Conservation (phyloP, 169 alveolate species). For the Plasmodium blacklocki region DNA sequence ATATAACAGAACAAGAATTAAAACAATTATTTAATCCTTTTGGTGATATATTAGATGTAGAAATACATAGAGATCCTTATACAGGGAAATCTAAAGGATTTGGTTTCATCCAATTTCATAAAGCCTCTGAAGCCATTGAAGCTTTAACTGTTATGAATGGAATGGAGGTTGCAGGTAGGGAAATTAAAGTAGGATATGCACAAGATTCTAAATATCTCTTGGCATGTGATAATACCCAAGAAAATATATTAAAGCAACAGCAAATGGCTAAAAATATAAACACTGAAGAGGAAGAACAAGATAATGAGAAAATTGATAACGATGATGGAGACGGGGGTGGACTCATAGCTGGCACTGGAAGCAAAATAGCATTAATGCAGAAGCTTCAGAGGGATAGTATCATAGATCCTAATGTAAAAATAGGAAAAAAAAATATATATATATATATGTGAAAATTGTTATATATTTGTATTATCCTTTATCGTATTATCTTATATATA, state of each 20-base stretch:
- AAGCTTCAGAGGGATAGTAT: slow-evolving; percentile 81
- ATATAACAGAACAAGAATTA: slow-evolving; percentile 91
- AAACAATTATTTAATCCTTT: slow-evolving; percentile 94
- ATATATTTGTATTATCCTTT: background rate
- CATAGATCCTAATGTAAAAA: slow-evolving; percentile 19
- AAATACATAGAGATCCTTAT: slow-evolving; percentile 91
- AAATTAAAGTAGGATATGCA: slow-evolving; percentile 89
- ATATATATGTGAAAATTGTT: too few species aligned
- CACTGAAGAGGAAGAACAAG: slow-evolving; percentile 82
- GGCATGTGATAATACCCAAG: slow-evolving; percentile 35
- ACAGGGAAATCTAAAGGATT: slow-evolving; percentile 93
- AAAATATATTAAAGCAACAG: slow-evolving; percentile 21
- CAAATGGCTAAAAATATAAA: slow-evolving; percentile 5
- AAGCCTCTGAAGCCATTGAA: slow-evolving; percentile 95
- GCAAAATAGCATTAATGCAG: slow-evolving; percentile 87
- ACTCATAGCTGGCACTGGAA: slow-evolving; percentile 86
- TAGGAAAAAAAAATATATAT: too few species aligned
- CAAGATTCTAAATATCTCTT: slow-evolving; percentile 77
- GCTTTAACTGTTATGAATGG: slow-evolving; percentile 96
- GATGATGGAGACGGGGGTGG: slow-evolving; percentile 84
- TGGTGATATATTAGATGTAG: slow-evolving; percentile 95
- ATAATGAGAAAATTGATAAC: slow-evolving; percentile 81
- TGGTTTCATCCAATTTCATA: slow-evolving; percentile 92
- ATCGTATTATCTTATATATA: background rate
- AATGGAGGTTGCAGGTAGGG: slow-evolving; percentile 94